Evolutionary conservation across 768 basidiomycete species (phyloP).

Genomic region (Russula emetica): DNA sequence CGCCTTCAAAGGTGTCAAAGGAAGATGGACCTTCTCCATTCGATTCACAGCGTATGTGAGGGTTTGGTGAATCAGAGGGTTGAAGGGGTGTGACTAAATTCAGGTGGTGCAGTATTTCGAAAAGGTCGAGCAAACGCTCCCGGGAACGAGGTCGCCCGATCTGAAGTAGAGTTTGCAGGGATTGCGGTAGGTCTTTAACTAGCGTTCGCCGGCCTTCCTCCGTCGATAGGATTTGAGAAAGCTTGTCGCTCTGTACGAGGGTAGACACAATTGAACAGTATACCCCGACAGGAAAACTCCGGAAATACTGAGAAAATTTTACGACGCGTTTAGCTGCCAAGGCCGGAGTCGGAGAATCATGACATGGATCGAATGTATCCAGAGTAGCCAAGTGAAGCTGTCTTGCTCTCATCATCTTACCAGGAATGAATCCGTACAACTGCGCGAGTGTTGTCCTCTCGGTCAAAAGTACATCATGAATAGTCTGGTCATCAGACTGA

Average conservation of each 20-base stretch:
- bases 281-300: constrained; percentile 59
- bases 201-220: constrained; percentile 46
- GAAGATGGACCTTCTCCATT: constrained; percentile 43
- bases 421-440: constrained; percentile 68
- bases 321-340: constrained; percentile 55
- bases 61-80: constrained; percentile 39
- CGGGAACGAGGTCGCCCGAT: constrained; percentile 57
- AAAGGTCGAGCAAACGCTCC: constrained; percentile 54
- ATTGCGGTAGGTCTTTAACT: constrained; percentile 50
- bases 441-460: constrained; percentile 71
- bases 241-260: constrained; percentile 51
- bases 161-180: constrained; percentile 50
- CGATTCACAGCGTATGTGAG: constrained; percentile 45
- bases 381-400: constrained; percentile 58
- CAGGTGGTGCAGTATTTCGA: constrained; percentile 56
- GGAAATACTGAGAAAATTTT: constrained; percentile 53
- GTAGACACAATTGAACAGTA: constrained; percentile 63
- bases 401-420: constrained; percentile 59
- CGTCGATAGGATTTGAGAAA: constrained; percentile 48
- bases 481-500: constrained; percentile 47
- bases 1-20: constrained; percentile 45
- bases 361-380: constrained; percentile 41
- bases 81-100: constrained; percentile 58
- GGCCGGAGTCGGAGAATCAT: constrained; percentile 44
- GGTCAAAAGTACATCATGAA: constrained; percentile 59